Evolutionary conservation across 306 rosid genomes (phyloP), one percentile per base, ranked within the genome.

Genomic region (Quercus cerris): DNA sequence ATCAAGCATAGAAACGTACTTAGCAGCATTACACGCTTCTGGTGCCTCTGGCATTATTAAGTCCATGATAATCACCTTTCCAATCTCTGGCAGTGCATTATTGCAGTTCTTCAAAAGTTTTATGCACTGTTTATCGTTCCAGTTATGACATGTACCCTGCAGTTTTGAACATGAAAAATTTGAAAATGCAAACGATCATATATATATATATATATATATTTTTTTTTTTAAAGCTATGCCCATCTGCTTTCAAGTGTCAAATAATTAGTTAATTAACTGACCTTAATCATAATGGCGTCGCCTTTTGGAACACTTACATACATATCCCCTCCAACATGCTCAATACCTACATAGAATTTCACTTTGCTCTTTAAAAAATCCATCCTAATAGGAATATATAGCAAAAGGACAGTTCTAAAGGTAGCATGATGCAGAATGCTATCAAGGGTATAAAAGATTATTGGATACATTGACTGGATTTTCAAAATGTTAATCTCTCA

Each of bases 51-150:
- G 84, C 67, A 85, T 11, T 66, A 79, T 54, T 22, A 78, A 79
- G 58, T 85, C 88, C 77, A 82, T 71, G n/a, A 82, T 31, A 35
- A 85, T 76, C 55, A 82, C 80, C 55, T 85, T 85, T 13, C 84
- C 88, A 51, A 79, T 72, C 28, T 38, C 27, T 35, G 77, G 18
- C 71, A 85, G 28, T 35, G 88, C 86, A 38, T 72, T 77, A 30
- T 71, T 61, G 64, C 49, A 85, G 27, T 78, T 82, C 5, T 58
- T 79, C 52, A 85, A 54, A 33, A 82, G 3, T 35, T 38, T 63
- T 41, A 79, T 0, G 80, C 84, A 85, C 30, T 76, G 69, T 14
- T 82, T 82, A 18, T 85, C 86, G 1, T 78, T 56, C 88, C 88
- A 85, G 49, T 85, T 79, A 8, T 82, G 86, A 2, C 52, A 76